phyloP scores from a whole-genome alignment of 2,329 filamentous ascomycete genomes.

The Fusarium abutilonis region DNA sequence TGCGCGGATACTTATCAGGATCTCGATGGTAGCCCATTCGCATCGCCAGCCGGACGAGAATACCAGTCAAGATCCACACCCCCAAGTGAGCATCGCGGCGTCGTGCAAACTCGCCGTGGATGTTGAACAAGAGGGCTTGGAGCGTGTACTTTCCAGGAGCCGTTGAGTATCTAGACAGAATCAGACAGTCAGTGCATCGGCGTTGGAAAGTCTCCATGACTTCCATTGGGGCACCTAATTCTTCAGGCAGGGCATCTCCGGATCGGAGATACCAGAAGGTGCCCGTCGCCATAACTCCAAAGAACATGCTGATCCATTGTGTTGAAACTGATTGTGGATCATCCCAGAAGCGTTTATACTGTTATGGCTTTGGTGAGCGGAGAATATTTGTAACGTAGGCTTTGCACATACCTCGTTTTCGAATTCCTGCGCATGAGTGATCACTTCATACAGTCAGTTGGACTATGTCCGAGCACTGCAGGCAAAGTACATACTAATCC shows the following conservation, averaged over 20 bases:
- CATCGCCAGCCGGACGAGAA: constrained; percentile 30
- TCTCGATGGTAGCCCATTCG: constrained; percentile 40
- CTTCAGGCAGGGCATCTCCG: constrained; percentile 17
- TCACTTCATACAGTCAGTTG: constrained; percentile 13
- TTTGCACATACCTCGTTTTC: constrained; percentile 18
- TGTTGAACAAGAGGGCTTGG: constrained; percentile 29
- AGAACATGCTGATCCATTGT: constrained; percentile 32
- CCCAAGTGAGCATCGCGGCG: constrained; percentile 28
- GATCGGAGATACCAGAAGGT: constrained; percentile 27
- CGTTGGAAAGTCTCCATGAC: constrained; percentile 23
- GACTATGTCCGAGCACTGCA: fast-evolving
- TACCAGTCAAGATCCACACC: constrained; percentile 26
- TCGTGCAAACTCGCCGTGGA: constrained; percentile 28
- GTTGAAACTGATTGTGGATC: constrained; percentile 4
- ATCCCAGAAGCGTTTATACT: constrained; percentile 34
- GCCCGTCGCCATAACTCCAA: constrained; percentile 26
- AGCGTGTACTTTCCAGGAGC: constrained; percentile 19
- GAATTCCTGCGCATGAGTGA: constrained; percentile 31
- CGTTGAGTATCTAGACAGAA: constrained; percentile 31
- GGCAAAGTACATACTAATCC: constrained; percentile 3
- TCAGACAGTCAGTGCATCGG: constrained; percentile 31
- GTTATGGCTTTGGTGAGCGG: background rate
- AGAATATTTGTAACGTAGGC: fast-evolving
- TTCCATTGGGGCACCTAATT: constrained; percentile 16
- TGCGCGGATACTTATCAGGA: constrained; percentile 11